phyloP scores from a whole-genome alignment of 768 basidiomycete species.

The Leucocoprinus leucothites region DNA sequence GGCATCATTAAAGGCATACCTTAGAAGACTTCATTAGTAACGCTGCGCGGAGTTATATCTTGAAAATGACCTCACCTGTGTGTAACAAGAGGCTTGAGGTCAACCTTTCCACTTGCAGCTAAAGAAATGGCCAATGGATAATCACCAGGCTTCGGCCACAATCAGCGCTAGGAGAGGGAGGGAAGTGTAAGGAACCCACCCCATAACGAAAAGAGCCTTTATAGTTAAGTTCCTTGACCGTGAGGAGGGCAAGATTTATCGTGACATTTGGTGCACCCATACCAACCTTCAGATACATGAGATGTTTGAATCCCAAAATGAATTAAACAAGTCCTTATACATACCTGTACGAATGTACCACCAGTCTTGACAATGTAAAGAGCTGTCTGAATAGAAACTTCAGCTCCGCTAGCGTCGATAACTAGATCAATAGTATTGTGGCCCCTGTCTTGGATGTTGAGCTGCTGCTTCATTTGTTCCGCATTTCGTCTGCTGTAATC shows the following conservation, averaged over 20 bases:
- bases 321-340: conserved; percentile 4
- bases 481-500: conserved; percentile 76
- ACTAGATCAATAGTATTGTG: conserved; percentile 75
- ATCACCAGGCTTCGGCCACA: conserved; percentile 61
- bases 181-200: conserved; percentile 34
- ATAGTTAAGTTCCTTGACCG: conserved; percentile 75
- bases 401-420: conserved; percentile 90
- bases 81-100: conserved; percentile 86
- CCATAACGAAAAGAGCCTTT: conserved; percentile 94
- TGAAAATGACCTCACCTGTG: conserved; percentile 55
- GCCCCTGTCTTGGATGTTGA: conserved; percentile 73
- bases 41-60: neutral
- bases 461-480: conserved; percentile 54
- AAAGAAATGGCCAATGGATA: conserved; percentile 85
- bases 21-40: conserved; percentile 22
- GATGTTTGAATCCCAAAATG: neutral
- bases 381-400: conserved; percentile 87
- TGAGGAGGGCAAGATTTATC: conserved; percentile 67
- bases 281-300: conserved; percentile 55
- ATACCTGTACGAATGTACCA: conserved; percentile 69
- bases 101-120: conserved; percentile 75
- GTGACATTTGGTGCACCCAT: conserved; percentile 79
- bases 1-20: conserved; percentile 77
- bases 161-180: conserved; percentile 1
- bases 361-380: conserved; percentile 73